These are phyloP conservation scores for Pleurotus giganteus DNA, from an alignment of 768 basidiomycete species.

Conservation along the genomic window DNA sequence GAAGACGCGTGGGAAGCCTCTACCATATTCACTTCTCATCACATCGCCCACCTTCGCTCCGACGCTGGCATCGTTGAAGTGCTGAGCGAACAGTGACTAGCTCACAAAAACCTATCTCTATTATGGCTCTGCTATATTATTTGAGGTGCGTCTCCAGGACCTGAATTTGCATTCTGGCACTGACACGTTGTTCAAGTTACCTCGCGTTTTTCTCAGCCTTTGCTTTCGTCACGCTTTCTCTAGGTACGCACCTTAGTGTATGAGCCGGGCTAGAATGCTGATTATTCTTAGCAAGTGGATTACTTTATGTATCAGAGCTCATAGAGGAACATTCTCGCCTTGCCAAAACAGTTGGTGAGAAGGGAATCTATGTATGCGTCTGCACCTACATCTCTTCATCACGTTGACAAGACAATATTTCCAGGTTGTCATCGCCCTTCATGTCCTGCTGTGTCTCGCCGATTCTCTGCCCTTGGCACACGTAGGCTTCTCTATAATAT, in stretches of 20 bases:
- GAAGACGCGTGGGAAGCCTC: no score
- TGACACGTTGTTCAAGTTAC: conserved; percentile 49
- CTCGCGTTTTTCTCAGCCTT: conserved; percentile 75
- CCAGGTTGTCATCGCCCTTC: conserved; percentile 77
- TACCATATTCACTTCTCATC: no score
- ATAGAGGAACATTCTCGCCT: conserved; percentile 90
- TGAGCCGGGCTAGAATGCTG: not conserved
- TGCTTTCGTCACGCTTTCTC: conserved; percentile 86
- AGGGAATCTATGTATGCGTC: conserved; percentile 82
- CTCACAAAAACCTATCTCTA: not conserved
- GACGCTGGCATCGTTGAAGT: not conserved
- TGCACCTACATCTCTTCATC: conserved; percentile 6
- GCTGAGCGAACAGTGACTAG: no score
- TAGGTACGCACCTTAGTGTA: conserved; percentile 56
- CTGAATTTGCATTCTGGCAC: conserved; percentile 7
- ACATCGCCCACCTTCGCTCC: no score
- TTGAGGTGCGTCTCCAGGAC: conserved; percentile 44
- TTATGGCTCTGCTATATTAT: conserved; percentile 58
- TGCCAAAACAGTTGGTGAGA: conserved; percentile 81
- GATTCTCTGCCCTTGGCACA: conserved; percentile 81
- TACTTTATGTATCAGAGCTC: conserved; percentile 90
- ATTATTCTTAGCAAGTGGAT: conserved; percentile 71
- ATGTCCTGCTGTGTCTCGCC: conserved; percentile 71
- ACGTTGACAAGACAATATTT: conserved; percentile 10
- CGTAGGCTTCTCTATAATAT: conserved; percentile 74